Base-by-base conservation (phyloP, 768 basidiomycete genomes). In the Phylloporus scabripes region DNA sequence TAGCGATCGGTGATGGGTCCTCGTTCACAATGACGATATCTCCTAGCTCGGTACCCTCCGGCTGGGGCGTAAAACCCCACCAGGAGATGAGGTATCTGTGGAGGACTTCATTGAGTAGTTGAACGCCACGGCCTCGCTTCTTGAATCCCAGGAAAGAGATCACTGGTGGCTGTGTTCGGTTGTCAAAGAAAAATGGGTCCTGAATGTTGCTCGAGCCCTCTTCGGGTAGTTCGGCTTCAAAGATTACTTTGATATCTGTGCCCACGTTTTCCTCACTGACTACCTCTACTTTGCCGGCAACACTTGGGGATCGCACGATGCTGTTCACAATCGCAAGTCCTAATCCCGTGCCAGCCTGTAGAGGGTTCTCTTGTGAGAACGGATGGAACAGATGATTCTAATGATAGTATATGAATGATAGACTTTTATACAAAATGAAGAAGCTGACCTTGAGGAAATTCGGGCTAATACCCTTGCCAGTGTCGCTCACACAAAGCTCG, bases 381-480 rank as follows among this genome's bases (percentile, higher is more conserved):
- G 94, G 94, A 58, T 95, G 94, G 72, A 96, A 97, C 5, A 97
- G 74, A 70, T 94, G 90, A 58, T 96, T 92, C 87, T 88, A 55
- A 9, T 31, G 10, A 39, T 31, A 15, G 40, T 20, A 7, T 24
- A 42, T 50, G 36, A 49, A 44, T 45, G 24, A 49, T 45, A 9
- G 46, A 21, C 8, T 29, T 45, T 17, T 23, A 14, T 26, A 36
- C 40, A n/a, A 3, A 45, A 48, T 33, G 42, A 54, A 15, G 10
- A 14, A 20, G 56, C 60, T 42, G 51, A 86, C 89, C 79, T 92
- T 90, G 51, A 95, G 71, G 68, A 97, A 97, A 51, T 88, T 85
- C 57, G 88, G 87, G 62, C 89, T 92, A 54, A 97, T 97, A 20
- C 93, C 93, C 80, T 94, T 97, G 42, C 93, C 93, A 4, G 91